These are phyloP conservation scores for Trichoderma sp. DNA, from an alignment of 2,329 filamentous ascomycete species.

Conservation along the genomic window DNA sequence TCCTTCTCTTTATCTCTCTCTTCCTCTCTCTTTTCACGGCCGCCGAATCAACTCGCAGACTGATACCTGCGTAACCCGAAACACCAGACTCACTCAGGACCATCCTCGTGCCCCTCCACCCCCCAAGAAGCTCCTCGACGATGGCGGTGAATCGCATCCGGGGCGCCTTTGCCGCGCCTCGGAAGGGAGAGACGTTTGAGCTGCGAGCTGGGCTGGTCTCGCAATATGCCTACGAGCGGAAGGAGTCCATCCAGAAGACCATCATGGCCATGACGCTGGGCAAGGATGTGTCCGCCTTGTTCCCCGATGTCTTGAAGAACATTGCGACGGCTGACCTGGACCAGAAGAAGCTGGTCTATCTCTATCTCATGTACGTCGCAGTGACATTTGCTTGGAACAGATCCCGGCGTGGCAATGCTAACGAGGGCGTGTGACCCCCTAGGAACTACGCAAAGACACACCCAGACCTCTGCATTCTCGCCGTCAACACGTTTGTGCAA, in stretches of 20 bases:
- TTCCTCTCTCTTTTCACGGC: background rate
- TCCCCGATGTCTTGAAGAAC: conserved; percentile 97
- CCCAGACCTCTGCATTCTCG: conserved; percentile 95
- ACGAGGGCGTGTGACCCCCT: background rate
- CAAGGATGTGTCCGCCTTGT: conserved; percentile 96
- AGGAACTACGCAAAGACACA: conserved; percentile 99
- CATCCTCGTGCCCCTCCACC: conserved; percentile 30
- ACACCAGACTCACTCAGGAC: background rate
- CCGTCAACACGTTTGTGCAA: conserved; percentile 98
- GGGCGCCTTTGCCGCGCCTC: conserved; percentile 86
- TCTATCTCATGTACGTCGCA: conserved; percentile 82
- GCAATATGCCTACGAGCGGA: conserved; percentile 98
- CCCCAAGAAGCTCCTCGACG: conserved; percentile 28
- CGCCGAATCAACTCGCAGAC: background rate
- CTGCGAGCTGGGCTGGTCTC: conserved; percentile 92
- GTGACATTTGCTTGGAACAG: background rate
- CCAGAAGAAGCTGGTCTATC: conserved; percentile 98
- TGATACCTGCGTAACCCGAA: background rate
- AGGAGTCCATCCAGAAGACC: conserved; percentile 98
- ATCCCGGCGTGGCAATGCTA: background rate
- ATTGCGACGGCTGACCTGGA: conserved; percentile 93
- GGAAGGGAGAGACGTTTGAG: conserved; percentile 98
- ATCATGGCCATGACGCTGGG: conserved; percentile 99
- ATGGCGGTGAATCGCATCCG: conserved; percentile 98
- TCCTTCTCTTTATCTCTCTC: background rate